Percentiles rank a stretch among this genome's conserved stretches.
phyloP scores from a whole-genome alignment of 345 rosid genomes.

The Salix udensis region DNA sequence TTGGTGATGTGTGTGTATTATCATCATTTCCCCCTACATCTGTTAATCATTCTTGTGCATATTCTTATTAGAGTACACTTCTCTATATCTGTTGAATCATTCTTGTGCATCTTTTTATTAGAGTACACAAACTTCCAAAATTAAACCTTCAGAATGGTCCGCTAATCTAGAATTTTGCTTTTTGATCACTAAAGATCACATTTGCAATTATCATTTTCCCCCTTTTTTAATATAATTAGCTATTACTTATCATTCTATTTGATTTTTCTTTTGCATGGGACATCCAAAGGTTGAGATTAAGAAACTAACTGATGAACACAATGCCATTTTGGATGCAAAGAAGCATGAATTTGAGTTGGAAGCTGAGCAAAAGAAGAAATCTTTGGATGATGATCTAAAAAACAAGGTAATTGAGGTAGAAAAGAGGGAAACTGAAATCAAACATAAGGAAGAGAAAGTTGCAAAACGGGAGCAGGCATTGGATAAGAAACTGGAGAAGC shows the following conservation, averaged over 20 bases:
- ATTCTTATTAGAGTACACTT: no score
- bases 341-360: conserved; percentile 72
- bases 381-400: conserved; percentile 62
- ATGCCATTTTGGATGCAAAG: conserved; percentile 60
- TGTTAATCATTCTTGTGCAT: no score
- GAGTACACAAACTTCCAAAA: no score
- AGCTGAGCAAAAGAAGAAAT: conserved; percentile 70
- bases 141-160: no score
- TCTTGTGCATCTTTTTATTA: no score
- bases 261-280: not conserved
- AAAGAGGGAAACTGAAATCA: conserved; percentile 78
- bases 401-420: conserved; percentile 64
- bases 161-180: no score
- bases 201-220: no score
- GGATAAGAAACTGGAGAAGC: conserved; percentile 67
- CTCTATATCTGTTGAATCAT: no score
- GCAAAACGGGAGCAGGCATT: conserved; percentile 68
- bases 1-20: no score
- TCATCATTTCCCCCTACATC: no score
- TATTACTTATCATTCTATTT: not conserved
- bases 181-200: no score
- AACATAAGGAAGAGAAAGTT: conserved; percentile 79
- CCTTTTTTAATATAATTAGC: not conserved
- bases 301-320: conserved; percentile 74
- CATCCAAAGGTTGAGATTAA: conserved; percentile 63